Evolutionary conservation across 23 red algal genomes (phyloP).

Genomic region (Gracilaria domingensis): DNA sequence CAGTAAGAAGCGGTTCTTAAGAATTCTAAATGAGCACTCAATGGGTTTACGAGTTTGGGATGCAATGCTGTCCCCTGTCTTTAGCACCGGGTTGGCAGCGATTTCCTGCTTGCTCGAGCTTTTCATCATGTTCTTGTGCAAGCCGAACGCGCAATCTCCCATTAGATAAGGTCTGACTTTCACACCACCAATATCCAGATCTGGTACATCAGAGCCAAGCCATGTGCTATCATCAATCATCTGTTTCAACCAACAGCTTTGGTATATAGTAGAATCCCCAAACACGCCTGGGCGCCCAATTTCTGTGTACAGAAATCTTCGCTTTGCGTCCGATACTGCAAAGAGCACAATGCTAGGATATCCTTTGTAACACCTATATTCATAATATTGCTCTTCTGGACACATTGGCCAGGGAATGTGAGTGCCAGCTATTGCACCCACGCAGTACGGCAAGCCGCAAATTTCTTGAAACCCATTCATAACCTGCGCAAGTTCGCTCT

Average conservation of each 20-base stretch:
- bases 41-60: conserved; percentile 5
- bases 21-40: neutral
- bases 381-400: conserved; percentile 7
- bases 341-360: conserved; percentile 29
- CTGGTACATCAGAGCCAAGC: neutral
- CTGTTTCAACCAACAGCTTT: conserved; percentile 4
- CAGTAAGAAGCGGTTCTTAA: neutral
- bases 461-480: conserved; percentile 52
- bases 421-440: conserved; percentile 17
- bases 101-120: neutral
- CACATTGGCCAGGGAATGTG: conserved; percentile 11
- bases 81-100: neutral
- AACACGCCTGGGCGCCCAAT: conserved; percentile 21
- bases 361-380: conserved; percentile 29
- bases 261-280: conserved; percentile 17
- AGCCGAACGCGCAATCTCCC: conserved; percentile 32
- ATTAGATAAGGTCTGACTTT: conserved; percentile 11
- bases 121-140: conserved; percentile 17
- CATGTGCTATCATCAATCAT: conserved; percentile 11
- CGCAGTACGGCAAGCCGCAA: conserved; percentile 23
- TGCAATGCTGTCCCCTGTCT: conserved; percentile 25
- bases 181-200: neutral
- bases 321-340: neutral
- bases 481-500: neutral
- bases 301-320: conserved; percentile 11